Evolutionary conservation across 2,329 filamentous ascomycete species (phyloP), one percentile per base, ranked within the genome.

Genomic region (Atkinsonella hypoxylon): DNA sequence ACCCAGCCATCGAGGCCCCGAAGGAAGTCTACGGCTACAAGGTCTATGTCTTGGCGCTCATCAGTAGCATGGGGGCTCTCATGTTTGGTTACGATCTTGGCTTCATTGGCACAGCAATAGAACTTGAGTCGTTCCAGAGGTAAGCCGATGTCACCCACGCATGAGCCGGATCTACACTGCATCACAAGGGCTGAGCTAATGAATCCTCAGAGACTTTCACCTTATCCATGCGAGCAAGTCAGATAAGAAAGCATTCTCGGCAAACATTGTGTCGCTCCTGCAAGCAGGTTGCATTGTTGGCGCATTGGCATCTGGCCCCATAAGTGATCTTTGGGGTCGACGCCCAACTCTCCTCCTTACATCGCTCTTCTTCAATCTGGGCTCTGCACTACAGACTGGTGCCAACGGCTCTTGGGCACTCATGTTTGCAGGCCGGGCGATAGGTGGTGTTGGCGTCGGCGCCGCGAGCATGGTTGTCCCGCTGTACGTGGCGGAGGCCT

Each of bases 401-500:
- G 34, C 34, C 34, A 13, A 9, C 6, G 34, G 34, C 34, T 36
- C 34, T 9, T 15, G 34, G 34, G 34, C 34, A 5, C 10, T 36
- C 2, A 36, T 41, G 5, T 17, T 41, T 12, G 39, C 39, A n/a
- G 39, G 39, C 10, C 4, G 39, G 17, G 39, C 39, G 10, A 20
- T 41, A 20, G 39, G 39, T 18, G 39, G 11, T 15, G 18, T 41
- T 41, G 39, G 39, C 10, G 39, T 41, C 17, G 11, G 39, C 10
- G 18, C 17, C 17, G n/a, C 18, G 39, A 20, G n/a, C 17, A 41
- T 41, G 39, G 39, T 41, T 8, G 39, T 20, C 10, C 17, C 39
- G 10, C n/a, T 41, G n/a, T 41, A 41, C 53, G 68, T 71, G 44
- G 61, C 68, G 4, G 69, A 71, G 51, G 66, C 63, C 0, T 63